These are phyloP conservation scores for Nidula microcarpa DNA, from an alignment of 768 basidiomycete species.

Conservation along the genomic window DNA sequence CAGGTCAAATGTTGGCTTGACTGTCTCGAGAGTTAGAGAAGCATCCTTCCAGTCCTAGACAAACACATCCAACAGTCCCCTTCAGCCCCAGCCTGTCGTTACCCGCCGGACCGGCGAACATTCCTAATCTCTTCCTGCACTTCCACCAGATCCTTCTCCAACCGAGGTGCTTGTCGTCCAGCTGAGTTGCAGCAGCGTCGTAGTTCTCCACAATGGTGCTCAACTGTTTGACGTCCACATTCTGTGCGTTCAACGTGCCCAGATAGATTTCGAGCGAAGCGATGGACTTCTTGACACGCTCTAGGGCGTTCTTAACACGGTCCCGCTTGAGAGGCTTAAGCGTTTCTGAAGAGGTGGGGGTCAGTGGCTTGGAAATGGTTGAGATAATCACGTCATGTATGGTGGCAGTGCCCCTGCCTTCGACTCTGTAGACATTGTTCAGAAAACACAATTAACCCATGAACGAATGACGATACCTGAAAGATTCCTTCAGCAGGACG, in stretches of 20 bases:
- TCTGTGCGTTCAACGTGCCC: conserved; percentile 24
- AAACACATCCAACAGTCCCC: conserved; percentile 18
- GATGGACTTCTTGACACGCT: conserved; percentile 22
- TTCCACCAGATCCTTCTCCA: conserved; percentile 20
- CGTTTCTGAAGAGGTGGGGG: conserved; percentile 13
- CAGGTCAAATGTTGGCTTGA: conserved; percentile 36
- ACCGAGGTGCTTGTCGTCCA: conserved; percentile 26
- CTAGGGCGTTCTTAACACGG: conserved; percentile 20
- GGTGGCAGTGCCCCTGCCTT: conserved; percentile 39
- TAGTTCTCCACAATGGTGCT: conserved; percentile 27
- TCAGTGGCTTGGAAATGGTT: conserved; percentile 1
- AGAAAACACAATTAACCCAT: not conserved
- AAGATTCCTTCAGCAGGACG: conserved; percentile 31
- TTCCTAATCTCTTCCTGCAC: conserved; percentile 17
- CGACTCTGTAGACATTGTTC: conserved; percentile 24
- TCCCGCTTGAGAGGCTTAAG: conserved; percentile 19
- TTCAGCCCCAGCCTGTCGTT: conserved; percentile 23
- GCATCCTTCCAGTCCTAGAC: conserved; percentile 38
- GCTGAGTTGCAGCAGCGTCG: conserved; percentile 23
- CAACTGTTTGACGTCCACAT: conserved; percentile 19
- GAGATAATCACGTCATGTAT: conserved; percentile 31
- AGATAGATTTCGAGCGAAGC: conserved; percentile 30
- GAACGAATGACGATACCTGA: conserved; percentile 23
- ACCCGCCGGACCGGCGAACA: conserved; percentile 8
- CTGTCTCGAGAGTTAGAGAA: conserved; percentile 38